Base-by-base conservation (phyloP, 202 grass and related monocot genomes). In the Musa balbisiana region DNA sequence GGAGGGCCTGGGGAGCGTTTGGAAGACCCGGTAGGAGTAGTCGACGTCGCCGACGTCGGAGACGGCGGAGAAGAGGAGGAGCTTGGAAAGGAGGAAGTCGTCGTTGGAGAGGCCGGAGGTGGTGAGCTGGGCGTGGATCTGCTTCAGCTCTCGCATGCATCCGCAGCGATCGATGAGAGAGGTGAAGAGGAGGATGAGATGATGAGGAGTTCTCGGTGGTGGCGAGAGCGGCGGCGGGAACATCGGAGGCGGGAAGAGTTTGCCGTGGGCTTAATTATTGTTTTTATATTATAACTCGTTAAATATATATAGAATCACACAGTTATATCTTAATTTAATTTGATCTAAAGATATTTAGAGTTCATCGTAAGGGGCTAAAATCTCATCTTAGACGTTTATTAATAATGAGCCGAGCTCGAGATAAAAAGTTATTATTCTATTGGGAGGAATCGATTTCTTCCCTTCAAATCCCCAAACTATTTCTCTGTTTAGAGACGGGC, bases 101-200 rank as follows among this genome's bases (percentile, higher is more conserved):
- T 80, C 69, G 15, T 2, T 20, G 78, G 69, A 73, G 78, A 80
- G 49, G 56, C 69, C 78, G 12, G 22, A 49, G 68, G 21, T 24
- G 12, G 78, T 73, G 33, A 73, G 8, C n/a, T 80, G 78, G 78
- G 69, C 78, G 78, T 80, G 78, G 20, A 80, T 73, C 51, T 64
- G 78, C 69, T 80, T 72, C 56, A 80, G 21, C 69, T 80, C 54
- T 50, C 11, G 23, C 56, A 64, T 80, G 58, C 33, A 73, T 51
- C 24, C 53, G 56, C 69, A 80, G 12, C 23, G 49, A 58, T 64
- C 16, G 43, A 80, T 69, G 56, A 80, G 69, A 71, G 49, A 72
- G 33, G 29, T 1, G 69, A 73, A 51, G 21, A 65, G 10, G 63
- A 4, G 21, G 24, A 65, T 10, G 22, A 65, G 22, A 33, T 15